Base-by-base conservation (phyloP, 2,329 filamentous ascomycete genomes). In the Septoria linicola region DNA sequence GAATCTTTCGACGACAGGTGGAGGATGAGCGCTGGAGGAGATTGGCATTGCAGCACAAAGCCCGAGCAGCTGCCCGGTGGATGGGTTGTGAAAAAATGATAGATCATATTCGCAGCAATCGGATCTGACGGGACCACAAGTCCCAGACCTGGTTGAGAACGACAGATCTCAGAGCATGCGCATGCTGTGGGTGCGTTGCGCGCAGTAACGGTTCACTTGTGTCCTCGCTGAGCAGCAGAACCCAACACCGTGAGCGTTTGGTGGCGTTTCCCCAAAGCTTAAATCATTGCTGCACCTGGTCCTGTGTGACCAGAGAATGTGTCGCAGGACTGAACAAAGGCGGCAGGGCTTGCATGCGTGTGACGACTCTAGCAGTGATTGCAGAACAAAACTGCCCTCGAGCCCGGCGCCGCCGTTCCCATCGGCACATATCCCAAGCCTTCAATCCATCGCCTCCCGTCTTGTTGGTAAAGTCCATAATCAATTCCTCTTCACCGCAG, bases 331-430 rank as follows among this genome's bases (percentile, higher is more conserved):
- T 49, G 57, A 62, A 64, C 62, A 63, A 64, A 64, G 62, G 51
- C 62, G 63, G 61, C 47, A 45, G 52, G 61, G 61, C 64, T 65
- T 63, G 64, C 63, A 66, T 57, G 54, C 54, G 54, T 62, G 58
- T 56, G 54, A 60, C 59, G 60, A 52, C 54, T 61, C 47, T 36
- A 46, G 50, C 51, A 45, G 47, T 37, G 41, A 49, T 49, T 54
- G 42, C 40, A 57, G 51, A 59, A 60, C 57, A 61, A 55, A 58
- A 54, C 49, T 48, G 54, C 58, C 49, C 44, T 52, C 47, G 44
- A 58, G 51, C 47, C 47, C 39, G 51, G 37, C 52, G 46, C 51
- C 55, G 51, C 39, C 30, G 11, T 31, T 41, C 16, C 46, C 31
- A 34, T 23, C 46, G 46, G 39, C 47, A 30, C 39, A 49, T 49